A percentile compares a stretch with the other conserved stretches of the same genome.
Conservation (phyloP, 1,284 basidiomycete species). For the Erythrobasidium hasegawianum region DNA sequence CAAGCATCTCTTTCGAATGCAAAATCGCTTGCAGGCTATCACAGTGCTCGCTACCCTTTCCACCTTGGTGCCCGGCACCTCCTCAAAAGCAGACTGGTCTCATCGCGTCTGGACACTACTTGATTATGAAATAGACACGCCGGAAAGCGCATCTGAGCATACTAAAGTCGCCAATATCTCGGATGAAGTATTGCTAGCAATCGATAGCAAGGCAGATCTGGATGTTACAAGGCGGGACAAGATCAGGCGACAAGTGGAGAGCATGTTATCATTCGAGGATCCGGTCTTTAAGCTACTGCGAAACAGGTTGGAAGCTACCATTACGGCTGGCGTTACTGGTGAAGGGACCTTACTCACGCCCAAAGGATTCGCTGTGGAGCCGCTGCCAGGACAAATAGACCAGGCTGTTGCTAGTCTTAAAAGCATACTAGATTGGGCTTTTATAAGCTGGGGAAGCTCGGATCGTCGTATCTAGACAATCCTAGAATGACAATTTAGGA, state of each 20-base stretch:
- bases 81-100: slow-evolving; percentile 9
- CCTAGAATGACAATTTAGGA: too few relatives aligned
- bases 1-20: slow-evolving; percentile 13
- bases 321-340: background rate
- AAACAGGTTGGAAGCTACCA: background rate
- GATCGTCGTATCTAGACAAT: too few relatives aligned
- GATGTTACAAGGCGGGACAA: background rate
- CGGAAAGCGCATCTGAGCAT: background rate
- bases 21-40: slow-evolving; percentile 25
- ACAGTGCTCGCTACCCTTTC: slow-evolving; percentile 18
- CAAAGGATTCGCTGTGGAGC: slow-evolving; percentile 7
- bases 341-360: background rate
- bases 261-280: slow-evolving; percentile 26
- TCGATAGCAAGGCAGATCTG: background rate
- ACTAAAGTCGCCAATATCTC: slow-evolving; percentile 12
- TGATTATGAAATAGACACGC: slow-evolving; percentile 2
- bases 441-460: slow-evolving; percentile 8
- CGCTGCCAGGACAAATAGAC: slow-evolving; percentile 5
- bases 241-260: slow-evolving; percentile 16
- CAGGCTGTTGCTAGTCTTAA: background rate
- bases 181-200: slow-evolving; percentile 11
- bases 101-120: slow-evolving; percentile 21
- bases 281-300: slow-evolving; percentile 23
- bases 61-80: slow-evolving; percentile 1
- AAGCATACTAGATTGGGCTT: slow-evolving; percentile 16